Evolutionary conservation across 2,329 filamentous ascomycete genomes (phyloP), one percentile per base, ranked within the genome.

Genomic region (Ceratocystis diversiconidia): DNA sequence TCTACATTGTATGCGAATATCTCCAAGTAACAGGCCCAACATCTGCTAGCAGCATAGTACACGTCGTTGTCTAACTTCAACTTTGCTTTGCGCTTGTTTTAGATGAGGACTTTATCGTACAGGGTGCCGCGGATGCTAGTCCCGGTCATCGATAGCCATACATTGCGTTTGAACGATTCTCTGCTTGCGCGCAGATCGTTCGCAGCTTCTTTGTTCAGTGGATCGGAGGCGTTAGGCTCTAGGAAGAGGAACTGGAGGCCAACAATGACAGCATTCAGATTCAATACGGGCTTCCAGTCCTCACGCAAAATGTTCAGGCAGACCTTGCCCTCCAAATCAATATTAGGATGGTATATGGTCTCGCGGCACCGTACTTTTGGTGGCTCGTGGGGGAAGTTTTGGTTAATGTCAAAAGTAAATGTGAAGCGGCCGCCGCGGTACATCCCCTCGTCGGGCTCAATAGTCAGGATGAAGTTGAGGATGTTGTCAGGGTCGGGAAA

Each of bases 271-370:
- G 94, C 92, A 73, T 97, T 96, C 74, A 99, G 76, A 75, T 97
- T 97, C 73, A 99, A 78, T 57, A 99, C 94, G 0, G 94, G 94
- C 80, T 97, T 99, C 94, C 94, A 99, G 78, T 99, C 94, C 78
- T 99, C 94, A 68, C 94, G 82, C 72, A 99, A 77, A 72, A 99
- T 99, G 75, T 99, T 99, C 73, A 99, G 78, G 79, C 94, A 99
- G 69, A 99, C 92, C 74, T 99, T 99, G 71, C 94, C 94, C 74
- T 97, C 90, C 50, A 96, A 82, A 73, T 99, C 94, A 74, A 99
- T 99, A 76, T 99, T 99, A 5, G 94, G 94, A 75, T 99, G 94
- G 78, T 99, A 99, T 72, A 99, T 97, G 81, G 96, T 97, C 77
- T 99, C 90, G 71, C 86, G 88, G 78, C 94, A 97, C 73, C 89